Evolutionary conservation across 495 filamentous ascomycete species (phyloP).

Genomic region (Penicillium psychrofluorescens): DNA sequence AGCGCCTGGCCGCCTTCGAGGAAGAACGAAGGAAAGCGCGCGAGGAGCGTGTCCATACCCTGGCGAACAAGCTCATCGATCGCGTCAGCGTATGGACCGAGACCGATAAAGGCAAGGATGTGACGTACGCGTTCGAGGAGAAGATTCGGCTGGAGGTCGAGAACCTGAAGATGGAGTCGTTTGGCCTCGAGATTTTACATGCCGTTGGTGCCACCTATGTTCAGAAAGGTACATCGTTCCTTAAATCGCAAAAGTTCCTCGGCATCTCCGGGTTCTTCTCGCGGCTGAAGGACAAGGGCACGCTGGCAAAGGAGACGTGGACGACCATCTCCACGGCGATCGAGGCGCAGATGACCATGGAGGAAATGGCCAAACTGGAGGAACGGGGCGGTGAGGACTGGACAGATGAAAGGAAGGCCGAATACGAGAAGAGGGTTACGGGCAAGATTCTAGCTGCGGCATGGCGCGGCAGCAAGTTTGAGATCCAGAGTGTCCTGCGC

Average conservation of each 20-base stretch:
- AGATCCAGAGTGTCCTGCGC: constrained; percentile 92
- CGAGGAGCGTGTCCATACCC: constrained; percentile 81
- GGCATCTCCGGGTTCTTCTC: constrained; percentile 93
- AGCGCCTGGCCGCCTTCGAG: constrained; percentile 83
- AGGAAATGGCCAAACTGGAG: constrained; percentile 96
- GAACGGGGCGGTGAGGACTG: constrained; percentile 94
- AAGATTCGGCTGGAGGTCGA: constrained; percentile 95
- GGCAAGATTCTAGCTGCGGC: constrained; percentile 98
- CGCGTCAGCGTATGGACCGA: constrained; percentile 95
- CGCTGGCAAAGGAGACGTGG: constrained; percentile 96
- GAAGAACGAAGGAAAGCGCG: constrained; percentile 74
- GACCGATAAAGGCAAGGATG: constrained; percentile 80
- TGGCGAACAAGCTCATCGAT: constrained; percentile 79
- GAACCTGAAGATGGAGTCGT: constrained; percentile 98
- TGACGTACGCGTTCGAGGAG: constrained; percentile 82
- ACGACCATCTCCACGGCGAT: constrained; percentile 96
- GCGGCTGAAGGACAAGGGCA: constrained; percentile 92
- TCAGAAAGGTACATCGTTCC: constrained; percentile 74
- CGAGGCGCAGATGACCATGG: constrained; percentile 95
- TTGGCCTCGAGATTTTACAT: constrained; percentile 94
- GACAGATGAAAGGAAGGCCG: constrained; percentile 97
- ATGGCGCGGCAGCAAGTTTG: constrained; percentile 94
- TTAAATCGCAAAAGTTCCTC: constrained; percentile 94
- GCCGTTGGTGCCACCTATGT: constrained; percentile 87
- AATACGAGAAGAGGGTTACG: constrained; percentile 90